Evolutionary conservation across 108 stramenopile species (phyloP), one percentile per base, ranked within the genome.

Genomic region (Nitzschia sp.): DNA sequence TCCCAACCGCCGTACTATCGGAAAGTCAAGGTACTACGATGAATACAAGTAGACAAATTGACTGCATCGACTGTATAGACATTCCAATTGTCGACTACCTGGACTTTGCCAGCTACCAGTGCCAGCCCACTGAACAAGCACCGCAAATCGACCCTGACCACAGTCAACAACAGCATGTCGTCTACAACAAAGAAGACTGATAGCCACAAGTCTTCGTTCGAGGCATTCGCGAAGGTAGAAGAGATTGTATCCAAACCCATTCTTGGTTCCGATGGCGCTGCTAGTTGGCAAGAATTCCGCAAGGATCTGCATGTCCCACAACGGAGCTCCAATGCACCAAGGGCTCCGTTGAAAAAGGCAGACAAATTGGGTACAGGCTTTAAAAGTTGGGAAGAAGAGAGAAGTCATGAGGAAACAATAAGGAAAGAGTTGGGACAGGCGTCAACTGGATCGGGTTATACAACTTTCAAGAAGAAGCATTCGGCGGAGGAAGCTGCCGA

Each of bases 191-290:
- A 46, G 22, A 39, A 22, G 12, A 62, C 61, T 3, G 24, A 22
- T 62, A 42, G 61, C 8, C 42, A 43, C 20, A 62, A 57, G 40
- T 56, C 64, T 51, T 75, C 66, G 41, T 68, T 68, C 59, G 84
- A 88, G 40, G 90, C 79, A n/a, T 91, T 91, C 75, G 65, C 80
- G 12, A 66, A 78, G 53, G 90, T 94, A 11, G 93, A 94, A 61
- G 83, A 85, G 8, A 63, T 82, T 37, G 90, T 91, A 3, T 69
- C 87, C 46, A 94, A 91, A 58, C 83, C 90, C 8, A 81, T 94
- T 29, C 53, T 90, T 8, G 93, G 93, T 10, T 84, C 83, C 14
- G 90, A 94, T 60, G 90, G 87, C 0, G 93, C 93, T 10, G 85
- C 85, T 22, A 67, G 81, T 10, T 85, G 84, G 84, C 92, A 93